Conservation (phyloP, 305 asterid genomes). For the Plantago rigida region DNA sequence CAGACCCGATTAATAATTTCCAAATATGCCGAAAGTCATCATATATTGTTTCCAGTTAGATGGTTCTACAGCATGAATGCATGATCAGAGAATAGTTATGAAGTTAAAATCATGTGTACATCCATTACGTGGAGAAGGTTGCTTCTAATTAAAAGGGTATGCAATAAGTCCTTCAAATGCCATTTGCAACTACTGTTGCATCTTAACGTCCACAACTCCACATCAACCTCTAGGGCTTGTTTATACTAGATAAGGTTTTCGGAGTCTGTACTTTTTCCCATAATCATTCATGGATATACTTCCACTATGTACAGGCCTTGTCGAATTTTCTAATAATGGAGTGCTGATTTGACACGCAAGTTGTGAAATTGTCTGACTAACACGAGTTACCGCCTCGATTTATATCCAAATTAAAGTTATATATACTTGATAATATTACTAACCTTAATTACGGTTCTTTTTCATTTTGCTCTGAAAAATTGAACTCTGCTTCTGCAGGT, state of each 20-base stretch:
- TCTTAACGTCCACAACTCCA: neutral
- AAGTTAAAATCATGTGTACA: neutral
- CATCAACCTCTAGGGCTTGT: neutral
- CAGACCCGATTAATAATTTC: slow-evolving; percentile 2
- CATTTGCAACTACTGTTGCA: neutral
- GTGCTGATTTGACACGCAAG: neutral
- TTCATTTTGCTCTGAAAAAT: slow-evolving; percentile 7
- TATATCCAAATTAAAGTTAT: too few relatives aligned
- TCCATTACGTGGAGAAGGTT: neutral
- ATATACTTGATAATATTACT: neutral
- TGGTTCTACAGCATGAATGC: too few relatives aligned
- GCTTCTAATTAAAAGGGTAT: too few relatives aligned
- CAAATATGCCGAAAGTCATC: slow-evolving; percentile 2
- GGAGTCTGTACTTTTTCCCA: neutral
- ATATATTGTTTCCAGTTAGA: neutral
- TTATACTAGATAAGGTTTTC: neutral
- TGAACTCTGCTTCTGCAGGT: slow-evolving; percentile 34
- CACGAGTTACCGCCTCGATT: too few relatives aligned
- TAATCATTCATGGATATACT: neutral
- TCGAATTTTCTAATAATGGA: neutral
- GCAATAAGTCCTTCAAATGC: too few relatives aligned
- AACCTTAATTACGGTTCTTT: slow-evolving; percentile 8
- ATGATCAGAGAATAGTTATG: neutral
- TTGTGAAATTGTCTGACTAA: too few relatives aligned
- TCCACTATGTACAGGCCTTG: neutral